phyloP scores from a whole-genome alignment of 805 yeast species.

The Soucietia sequanensis region DNA sequence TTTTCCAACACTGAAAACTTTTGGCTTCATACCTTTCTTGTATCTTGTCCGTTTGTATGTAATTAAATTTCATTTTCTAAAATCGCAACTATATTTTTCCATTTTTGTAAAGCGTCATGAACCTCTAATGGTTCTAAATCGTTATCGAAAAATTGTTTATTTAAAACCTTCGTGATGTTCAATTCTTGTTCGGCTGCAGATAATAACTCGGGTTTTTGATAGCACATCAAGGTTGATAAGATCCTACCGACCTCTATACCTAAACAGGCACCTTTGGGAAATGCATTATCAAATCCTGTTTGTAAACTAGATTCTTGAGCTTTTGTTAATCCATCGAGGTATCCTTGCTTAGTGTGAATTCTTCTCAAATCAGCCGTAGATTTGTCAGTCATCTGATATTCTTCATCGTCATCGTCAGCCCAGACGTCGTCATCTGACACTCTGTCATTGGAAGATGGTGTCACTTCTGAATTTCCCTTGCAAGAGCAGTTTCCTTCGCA shows the following conservation, averaged over 20 bases:
- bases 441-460: too few species aligned
- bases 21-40: too few species aligned
- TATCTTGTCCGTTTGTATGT: too few species aligned
- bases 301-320: constrained; percentile 73
- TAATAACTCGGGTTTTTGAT: constrained; percentile 18
- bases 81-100: constrained; percentile 33
- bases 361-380: constrained; percentile 44
- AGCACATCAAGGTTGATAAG: constrained; percentile 44
- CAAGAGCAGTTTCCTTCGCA: too few species aligned
- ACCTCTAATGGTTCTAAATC: constrained; percentile 36
- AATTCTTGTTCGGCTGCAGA: constrained; percentile 51
- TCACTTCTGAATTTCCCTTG: too few species aligned
- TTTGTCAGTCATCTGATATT: constrained; percentile 1
- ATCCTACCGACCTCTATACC: constrained; percentile 68
- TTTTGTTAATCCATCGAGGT: constrained; percentile 70
- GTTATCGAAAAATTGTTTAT: constrained; percentile 51
- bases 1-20: background rate
- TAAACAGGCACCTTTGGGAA: constrained; percentile 67
- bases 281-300: constrained; percentile 78
- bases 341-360: constrained; percentile 76
- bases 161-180: constrained; percentile 56
- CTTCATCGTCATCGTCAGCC: constrained; percentile 25
- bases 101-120: constrained; percentile 38
- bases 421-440: constrained; percentile 30
- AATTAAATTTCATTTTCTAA: background rate